phyloP scores from a whole-genome alignment of 2,329 filamentous ascomycete species.

The Claviceps monticola region DNA sequence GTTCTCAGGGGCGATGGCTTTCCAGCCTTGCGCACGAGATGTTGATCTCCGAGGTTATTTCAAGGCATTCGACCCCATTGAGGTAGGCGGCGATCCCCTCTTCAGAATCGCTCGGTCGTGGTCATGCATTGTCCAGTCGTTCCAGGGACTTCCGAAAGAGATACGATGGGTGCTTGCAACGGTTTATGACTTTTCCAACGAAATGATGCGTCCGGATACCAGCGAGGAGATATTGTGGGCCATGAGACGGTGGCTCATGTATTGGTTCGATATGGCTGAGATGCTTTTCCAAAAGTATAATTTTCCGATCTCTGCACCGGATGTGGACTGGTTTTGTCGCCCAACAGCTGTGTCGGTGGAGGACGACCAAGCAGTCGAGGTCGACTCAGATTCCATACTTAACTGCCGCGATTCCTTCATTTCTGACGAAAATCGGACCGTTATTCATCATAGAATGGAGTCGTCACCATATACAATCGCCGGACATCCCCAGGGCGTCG shows the following conservation, averaged over 20 bases:
- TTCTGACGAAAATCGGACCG: constrained; percentile 2
- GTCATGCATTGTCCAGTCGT: constrained; percentile 17
- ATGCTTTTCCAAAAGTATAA: constrained; percentile 10
- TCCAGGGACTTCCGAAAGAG: constrained; percentile 12
- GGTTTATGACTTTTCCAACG: constrained; percentile 18
- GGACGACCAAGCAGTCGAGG: neutral
- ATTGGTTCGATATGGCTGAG: constrained; percentile 15
- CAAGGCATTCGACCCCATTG: constrained; percentile 9
- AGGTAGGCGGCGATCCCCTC: constrained; percentile 11
- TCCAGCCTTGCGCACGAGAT: constrained; percentile 16
- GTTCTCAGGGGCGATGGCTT: constrained; percentile 14
- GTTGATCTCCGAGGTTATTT: constrained; percentile 12
- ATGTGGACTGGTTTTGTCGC: constrained; percentile 14
- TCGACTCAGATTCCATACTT: neutral
- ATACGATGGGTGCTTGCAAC: constrained; percentile 19
- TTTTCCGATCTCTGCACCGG: constrained; percentile 9
- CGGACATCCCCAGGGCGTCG: neutral
- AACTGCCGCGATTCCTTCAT: neutral
- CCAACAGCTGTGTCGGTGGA: constrained; percentile 5
- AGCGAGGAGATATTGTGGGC: constrained; percentile 10
- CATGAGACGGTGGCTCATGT: constrained; percentile 16
- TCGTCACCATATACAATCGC: neutral
- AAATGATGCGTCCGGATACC: constrained; percentile 12
- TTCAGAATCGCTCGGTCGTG: constrained; percentile 18
- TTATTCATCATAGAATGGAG: neutral